phyloP scores from a whole-genome alignment of 768 basidiomycete species.

The Leccinum variicolor region DNA sequence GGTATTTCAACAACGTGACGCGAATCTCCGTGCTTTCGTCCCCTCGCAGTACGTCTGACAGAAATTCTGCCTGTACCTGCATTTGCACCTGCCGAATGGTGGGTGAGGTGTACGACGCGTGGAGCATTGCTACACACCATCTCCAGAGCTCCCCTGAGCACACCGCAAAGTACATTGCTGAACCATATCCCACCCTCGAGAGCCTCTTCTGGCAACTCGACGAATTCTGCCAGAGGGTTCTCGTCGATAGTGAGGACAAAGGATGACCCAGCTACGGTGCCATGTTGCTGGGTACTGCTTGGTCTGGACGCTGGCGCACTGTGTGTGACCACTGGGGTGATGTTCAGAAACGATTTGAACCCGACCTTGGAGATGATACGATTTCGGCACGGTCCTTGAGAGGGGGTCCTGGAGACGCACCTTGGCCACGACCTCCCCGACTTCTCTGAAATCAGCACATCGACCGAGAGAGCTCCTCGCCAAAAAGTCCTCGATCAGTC shows the following conservation, averaged over 20 bases:
- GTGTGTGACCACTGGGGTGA: slow-evolving; percentile 81
- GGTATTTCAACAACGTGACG: slow-evolving; percentile 83
- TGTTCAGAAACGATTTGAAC: slow-evolving; percentile 96
- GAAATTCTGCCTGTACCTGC: slow-evolving; percentile 86
- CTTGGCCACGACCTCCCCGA: slow-evolving; percentile 94
- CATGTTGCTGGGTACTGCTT: slow-evolving; percentile 38
- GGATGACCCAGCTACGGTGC: slow-evolving; percentile 45
- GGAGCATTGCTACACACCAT: slow-evolving; percentile 61
- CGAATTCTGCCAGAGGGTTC: slow-evolving; percentile 95
- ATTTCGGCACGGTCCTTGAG: background rate
- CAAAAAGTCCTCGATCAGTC: slow-evolving; percentile 96
- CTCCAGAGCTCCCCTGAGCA: slow-evolving; percentile 88
- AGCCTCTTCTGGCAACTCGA: slow-evolving; percentile 91
- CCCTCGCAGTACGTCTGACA: slow-evolving; percentile 88
- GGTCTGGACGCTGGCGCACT: slow-evolving; percentile 51
- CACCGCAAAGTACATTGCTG: slow-evolving; percentile 94
- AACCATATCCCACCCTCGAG: slow-evolving; percentile 95
- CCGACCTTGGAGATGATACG: slow-evolving; percentile 63
- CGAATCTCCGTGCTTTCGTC: slow-evolving; percentile 94
- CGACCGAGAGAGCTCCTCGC: slow-evolving; percentile 89
- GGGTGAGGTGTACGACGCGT: slow-evolving; percentile 12
- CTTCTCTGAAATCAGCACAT: slow-evolving; percentile 90
- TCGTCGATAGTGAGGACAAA: slow-evolving; percentile 91
- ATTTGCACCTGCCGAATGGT: slow-evolving; percentile 74
- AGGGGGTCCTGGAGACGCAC: slow-evolving; percentile 38